phyloP scores from a whole-genome alignment of 129 eudicot genomes.

The Arctium minus region DNA sequence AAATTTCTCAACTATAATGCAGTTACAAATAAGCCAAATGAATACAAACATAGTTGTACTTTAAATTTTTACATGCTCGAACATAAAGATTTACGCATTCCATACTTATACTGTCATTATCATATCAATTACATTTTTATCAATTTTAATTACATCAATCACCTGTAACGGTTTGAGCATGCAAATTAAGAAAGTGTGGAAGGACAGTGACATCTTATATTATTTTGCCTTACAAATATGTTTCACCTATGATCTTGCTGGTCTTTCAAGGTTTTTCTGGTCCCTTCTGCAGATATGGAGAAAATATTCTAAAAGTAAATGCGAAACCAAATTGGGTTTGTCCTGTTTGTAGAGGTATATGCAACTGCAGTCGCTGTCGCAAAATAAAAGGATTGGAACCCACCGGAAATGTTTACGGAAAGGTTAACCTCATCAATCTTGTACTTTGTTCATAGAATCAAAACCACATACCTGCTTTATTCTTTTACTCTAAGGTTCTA shows the following conservation, averaged over 20 bases:
- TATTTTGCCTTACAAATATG: background rate
- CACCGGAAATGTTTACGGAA: conserved; percentile 50
- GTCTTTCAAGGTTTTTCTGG: background rate
- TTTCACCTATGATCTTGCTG: background rate
- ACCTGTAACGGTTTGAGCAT: background rate
- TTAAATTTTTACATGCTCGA: background rate
- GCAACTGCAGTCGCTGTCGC: conserved; percentile 83
- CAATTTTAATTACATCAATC: background rate
- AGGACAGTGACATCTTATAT: no score
- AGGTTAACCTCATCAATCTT: conserved; percentile 39
- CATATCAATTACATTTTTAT: background rate
- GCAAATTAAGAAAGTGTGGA: no score
- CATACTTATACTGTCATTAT: background rate
- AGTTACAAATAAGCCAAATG: background rate
- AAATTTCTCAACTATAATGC: background rate
- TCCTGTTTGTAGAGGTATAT: conserved; percentile 77
- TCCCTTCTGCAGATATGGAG: conserved; percentile 62
- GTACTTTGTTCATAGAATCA: background rate
- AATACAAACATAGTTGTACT: background rate
- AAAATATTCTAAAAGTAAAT: conserved; percentile 53
- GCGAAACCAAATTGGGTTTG: conserved; percentile 59
- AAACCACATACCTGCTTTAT: no score
- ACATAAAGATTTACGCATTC: background rate
- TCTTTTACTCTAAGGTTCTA: no score
- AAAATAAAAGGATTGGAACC: conserved; percentile 66